Percentiles rank a stretch among this genome's conserved stretches.
phyloP scores from a whole-genome alignment of 75 land plant genomes.

The Selaginella moellendorffii region DNA sequence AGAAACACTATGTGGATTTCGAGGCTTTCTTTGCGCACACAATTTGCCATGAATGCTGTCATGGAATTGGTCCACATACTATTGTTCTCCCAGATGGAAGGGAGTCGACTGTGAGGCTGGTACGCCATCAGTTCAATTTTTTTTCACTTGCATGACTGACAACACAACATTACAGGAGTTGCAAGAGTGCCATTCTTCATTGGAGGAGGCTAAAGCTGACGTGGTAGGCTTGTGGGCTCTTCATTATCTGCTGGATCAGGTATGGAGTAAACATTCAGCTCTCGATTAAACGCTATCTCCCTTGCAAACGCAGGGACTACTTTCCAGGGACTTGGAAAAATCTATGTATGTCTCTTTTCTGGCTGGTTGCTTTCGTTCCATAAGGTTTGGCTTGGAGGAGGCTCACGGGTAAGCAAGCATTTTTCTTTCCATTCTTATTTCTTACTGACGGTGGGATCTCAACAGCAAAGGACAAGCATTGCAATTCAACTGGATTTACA shows the following conservation, averaged over 20 bases:
- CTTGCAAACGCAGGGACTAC: constrained; percentile 57
- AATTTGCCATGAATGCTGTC: constrained; percentile 95
- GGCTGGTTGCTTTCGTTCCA: constrained; percentile 93
- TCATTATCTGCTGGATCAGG: constrained; percentile 59
- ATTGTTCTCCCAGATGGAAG: constrained; percentile 70
- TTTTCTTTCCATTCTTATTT: too few species aligned
- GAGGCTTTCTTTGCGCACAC: constrained; percentile 90
- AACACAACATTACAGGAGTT: constrained; percentile 40
- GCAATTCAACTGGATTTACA: constrained; percentile 80
- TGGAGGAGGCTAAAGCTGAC: constrained; percentile 98
- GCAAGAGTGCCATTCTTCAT: constrained; percentile 81
- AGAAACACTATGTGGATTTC: constrained; percentile 54
- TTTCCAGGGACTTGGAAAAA: constrained; percentile 40
- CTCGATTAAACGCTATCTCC: too few species aligned
- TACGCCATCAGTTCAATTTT: constrained; percentile 7
- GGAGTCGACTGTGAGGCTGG: constrained; percentile 85
- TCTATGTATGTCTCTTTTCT: constrained; percentile 95
- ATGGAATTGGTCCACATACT: constrained; percentile 96
- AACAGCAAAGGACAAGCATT: constrained; percentile 88
- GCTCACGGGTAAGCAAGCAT: constrained; percentile 98
- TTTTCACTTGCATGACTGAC: not conserved
- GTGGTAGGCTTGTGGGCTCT: constrained; percentile 97
- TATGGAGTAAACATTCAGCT: too few species aligned
- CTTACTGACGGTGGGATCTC: too few species aligned
- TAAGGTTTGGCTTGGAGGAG: constrained; percentile 84